phyloP scores from a whole-genome alignment of 2,329 filamentous ascomycete species.

The Penicillium italicum region DNA sequence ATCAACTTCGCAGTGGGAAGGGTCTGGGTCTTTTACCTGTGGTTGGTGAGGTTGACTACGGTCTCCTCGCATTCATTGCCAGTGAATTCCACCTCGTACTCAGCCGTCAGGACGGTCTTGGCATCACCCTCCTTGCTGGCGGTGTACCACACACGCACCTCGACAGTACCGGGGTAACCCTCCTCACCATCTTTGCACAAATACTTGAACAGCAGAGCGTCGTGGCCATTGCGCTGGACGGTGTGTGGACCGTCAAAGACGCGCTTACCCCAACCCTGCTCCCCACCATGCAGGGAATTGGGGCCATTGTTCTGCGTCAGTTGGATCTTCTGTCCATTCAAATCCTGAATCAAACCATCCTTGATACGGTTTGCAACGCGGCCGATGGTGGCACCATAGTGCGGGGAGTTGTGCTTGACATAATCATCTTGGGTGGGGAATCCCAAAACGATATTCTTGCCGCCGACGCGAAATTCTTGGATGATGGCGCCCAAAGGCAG shows the following conservation, averaged over 20 bases:
- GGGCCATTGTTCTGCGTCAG: slow-evolving; percentile 72
- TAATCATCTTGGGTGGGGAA: slow-evolving; percentile 77
- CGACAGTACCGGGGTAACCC: slow-evolving; percentile 82
- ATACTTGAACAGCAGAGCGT: slow-evolving; percentile 64
- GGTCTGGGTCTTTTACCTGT: slow-evolving; percentile 61
- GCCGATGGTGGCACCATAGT: slow-evolving; percentile 92
- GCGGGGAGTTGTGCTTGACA: slow-evolving; percentile 68
- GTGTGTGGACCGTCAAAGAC: slow-evolving; percentile 52
- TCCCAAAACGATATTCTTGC: slow-evolving; percentile 80
- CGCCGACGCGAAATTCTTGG: slow-evolving; percentile 71
- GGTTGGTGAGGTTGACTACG: slow-evolving; percentile 88
- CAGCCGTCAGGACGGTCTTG: slow-evolving; percentile 72
- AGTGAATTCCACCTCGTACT: slow-evolving; percentile 83
- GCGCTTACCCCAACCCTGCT: slow-evolving; percentile 59
- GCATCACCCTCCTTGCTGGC: slow-evolving; percentile 65
- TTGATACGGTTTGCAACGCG: slow-evolving; percentile 76
- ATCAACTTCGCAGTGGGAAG: not conserved
- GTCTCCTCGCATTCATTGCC: slow-evolving; percentile 80
- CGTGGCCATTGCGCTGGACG: slow-evolving; percentile 55
- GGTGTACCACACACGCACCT: slow-evolving; percentile 74
- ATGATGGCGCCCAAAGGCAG: slow-evolving; percentile 47
- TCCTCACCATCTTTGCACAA: slow-evolving; percentile 78
- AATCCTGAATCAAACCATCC: slow-evolving; percentile 62
- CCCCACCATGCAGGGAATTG: slow-evolving; percentile 72
- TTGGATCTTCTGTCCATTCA: slow-evolving; percentile 69